Percentiles rank a stretch among this genome's conserved stretches.
Evolutionary conservation across 257 asterid genomes (phyloP).

Genomic region (Solanum okadae): DNA sequence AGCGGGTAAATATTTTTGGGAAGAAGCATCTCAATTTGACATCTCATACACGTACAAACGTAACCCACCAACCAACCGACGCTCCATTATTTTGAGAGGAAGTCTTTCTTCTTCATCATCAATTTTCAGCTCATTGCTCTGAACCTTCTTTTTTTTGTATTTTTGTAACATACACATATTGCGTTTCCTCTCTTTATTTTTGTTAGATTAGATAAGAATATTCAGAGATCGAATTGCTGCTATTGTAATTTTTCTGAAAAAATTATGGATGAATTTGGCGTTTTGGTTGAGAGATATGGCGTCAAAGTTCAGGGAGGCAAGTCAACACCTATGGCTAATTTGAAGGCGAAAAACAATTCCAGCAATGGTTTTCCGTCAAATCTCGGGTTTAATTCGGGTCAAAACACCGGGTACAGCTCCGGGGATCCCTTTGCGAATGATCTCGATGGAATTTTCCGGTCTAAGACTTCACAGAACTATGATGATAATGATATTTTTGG

Average conservation of each 20-base stretch:
- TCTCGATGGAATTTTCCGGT: conserved; percentile 58
- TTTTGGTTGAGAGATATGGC: conserved; percentile 74
- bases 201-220: not conserved
- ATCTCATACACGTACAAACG: not conserved
- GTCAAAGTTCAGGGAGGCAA: conserved; percentile 52
- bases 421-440: conserved; percentile 38
- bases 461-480: conserved; percentile 15
- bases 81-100: not conserved
- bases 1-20: not conserved
- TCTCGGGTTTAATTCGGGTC: conserved; percentile 5
- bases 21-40: not conserved
- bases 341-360: conserved; percentile 30
- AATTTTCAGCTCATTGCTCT: not conserved
- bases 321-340: conserved; percentile 67
- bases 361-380: conserved; percentile 10
- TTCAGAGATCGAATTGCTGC: not conserved
- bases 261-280: conserved; percentile 80
- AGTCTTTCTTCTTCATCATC: not conserved
- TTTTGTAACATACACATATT: not conserved
- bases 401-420: not conserved
- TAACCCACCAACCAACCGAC: not conserved
- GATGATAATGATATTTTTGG: conserved; percentile 48
- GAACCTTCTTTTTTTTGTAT: not conserved
- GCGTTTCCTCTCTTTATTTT: not conserved
- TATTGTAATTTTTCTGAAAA: not conserved